Percentiles rank a stretch among this genome's conserved stretches.
These are phyloP conservation scores for Serendipita sp. DNA, from an alignment of 768 basidiomycete species.

Conservation along the genomic window DNA sequence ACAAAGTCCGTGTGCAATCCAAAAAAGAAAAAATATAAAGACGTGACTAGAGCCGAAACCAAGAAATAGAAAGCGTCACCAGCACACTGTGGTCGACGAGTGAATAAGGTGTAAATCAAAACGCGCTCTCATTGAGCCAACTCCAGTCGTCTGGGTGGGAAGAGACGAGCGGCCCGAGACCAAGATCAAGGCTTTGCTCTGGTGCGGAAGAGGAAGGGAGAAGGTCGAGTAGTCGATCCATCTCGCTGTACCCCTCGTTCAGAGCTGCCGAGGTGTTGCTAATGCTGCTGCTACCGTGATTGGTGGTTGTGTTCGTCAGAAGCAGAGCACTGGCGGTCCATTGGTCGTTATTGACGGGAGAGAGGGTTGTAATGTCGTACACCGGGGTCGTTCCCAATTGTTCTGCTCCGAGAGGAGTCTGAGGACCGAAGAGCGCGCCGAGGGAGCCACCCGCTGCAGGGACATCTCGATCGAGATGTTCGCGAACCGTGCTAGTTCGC, in stretches of 20 bases:
- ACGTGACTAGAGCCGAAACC: not conserved
- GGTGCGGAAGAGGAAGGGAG: not conserved
- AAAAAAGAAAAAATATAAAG: not conserved
- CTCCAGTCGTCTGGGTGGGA: conserved; percentile 3
- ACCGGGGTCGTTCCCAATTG: conserved; percentile 1
- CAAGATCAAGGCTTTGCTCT: not conserved
- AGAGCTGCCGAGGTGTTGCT: not conserved
- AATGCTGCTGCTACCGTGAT: not conserved
- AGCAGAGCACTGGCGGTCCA: not conserved
- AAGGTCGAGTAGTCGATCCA: conserved; percentile 5
- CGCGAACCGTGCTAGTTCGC: conserved; percentile 99
- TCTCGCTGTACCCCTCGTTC: not conserved
- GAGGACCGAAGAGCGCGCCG: conserved; percentile 3
- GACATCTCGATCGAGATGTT: conserved; percentile 42
- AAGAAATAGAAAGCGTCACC: not conserved
- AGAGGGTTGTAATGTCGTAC: not conserved
- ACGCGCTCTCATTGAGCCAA: conserved; percentile 1
- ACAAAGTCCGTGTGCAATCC: not conserved
- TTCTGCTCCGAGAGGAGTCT: conserved; percentile 5
- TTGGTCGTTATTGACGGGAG: not conserved
- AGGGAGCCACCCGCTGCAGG: conserved; percentile 79
- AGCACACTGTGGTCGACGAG: conserved; percentile 5
- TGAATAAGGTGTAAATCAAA: not conserved
- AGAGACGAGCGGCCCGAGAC: not conserved
- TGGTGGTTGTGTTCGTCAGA: not conserved